Conservation (phyloP, 2,329 filamentous ascomycete genomes). For the Claviceps lovelessii region DNA sequence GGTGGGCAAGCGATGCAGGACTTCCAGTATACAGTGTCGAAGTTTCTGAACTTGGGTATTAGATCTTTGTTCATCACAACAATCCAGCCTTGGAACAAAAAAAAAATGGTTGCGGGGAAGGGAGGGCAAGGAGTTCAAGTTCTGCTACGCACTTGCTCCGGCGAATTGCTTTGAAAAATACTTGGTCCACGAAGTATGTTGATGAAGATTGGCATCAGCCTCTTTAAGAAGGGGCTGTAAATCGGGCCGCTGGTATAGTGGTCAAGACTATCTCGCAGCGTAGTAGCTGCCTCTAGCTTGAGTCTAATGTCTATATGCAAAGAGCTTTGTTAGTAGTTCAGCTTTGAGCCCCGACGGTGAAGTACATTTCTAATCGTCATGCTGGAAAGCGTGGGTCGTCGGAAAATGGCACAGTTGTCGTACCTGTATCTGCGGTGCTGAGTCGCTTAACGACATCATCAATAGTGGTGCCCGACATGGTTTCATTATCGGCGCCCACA, state of each 20-base stretch:
- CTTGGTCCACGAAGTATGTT: constrained; percentile 72
- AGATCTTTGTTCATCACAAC: background rate
- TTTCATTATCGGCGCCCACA: constrained; percentile 32
- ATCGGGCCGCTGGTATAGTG: constrained; percentile 64
- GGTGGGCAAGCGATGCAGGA: constrained; percentile 72
- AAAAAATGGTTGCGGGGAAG: too few relatives aligned
- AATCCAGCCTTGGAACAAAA: background rate
- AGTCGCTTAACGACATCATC: constrained; percentile 51
- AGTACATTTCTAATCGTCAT: background rate
- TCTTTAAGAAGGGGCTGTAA: constrained; percentile 70
- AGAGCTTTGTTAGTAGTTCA: background rate
- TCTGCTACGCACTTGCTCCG: constrained; percentile 57
- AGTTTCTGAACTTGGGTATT: constrained; percentile 47
- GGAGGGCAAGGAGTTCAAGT: background rate
- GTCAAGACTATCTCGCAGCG: constrained; percentile 84
- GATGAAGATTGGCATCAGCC: constrained; percentile 80
- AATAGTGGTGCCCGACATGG: constrained; percentile 46
- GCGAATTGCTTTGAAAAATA: constrained; percentile 79
- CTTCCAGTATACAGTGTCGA: constrained; percentile 85
- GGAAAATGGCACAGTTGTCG: constrained; percentile 8
- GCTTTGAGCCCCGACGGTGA: background rate
- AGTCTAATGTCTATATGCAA: constrained; percentile 54
- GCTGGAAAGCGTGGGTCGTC: background rate
- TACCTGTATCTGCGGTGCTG: constrained; percentile 41
- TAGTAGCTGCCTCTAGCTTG: constrained; percentile 69